A percentile compares a stretch with the other conserved stretches of the same genome.
Evolutionary conservation across 2,329 filamentous ascomycete species (phyloP).

Genomic region (Colletotrichum shisoi): DNA sequence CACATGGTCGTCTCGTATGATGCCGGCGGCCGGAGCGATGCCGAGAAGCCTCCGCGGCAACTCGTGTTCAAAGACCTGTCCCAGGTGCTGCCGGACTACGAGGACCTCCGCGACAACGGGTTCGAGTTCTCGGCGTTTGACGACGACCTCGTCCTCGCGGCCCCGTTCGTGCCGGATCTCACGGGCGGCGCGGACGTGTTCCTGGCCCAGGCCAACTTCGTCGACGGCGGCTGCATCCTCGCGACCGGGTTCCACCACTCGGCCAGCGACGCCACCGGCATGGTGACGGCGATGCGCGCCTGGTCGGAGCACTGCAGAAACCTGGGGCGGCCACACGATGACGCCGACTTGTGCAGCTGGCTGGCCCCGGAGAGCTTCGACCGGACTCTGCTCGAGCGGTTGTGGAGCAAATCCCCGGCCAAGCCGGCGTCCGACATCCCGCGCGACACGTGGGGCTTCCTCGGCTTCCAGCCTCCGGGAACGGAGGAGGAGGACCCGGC

Average conservation of each 20-base stretch:
- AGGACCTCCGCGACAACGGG: slow-evolving; percentile 36
- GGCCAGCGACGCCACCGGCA: slow-evolving; percentile 44
- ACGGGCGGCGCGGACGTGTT: slow-evolving; percentile 43
- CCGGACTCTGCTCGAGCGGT: slow-evolving; percentile 43
- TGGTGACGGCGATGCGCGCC: slow-evolving; percentile 44
- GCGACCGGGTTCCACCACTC: slow-evolving; percentile 32
- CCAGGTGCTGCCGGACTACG: slow-evolving; percentile 42
- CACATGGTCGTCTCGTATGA: slow-evolving; percentile 41
- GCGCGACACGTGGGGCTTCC: slow-evolving; percentile 41
- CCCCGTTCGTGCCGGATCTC: slow-evolving; percentile 41
- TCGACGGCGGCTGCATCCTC: slow-evolving; percentile 45
- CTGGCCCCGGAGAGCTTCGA: slow-evolving; percentile 46
- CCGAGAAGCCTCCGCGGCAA: slow-evolving; percentile 6
- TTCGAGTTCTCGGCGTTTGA: slow-evolving; percentile 45
- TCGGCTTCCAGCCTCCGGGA: slow-evolving; percentile 42
- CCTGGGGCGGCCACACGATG: slow-evolving; percentile 32
- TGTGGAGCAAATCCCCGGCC: slow-evolving; percentile 44
- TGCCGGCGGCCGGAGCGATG: slow-evolving; percentile 13
- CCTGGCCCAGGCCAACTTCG: slow-evolving; percentile 46
- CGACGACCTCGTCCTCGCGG: slow-evolving; percentile 43
- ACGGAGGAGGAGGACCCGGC: neutral
- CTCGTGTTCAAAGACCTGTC: slow-evolving; percentile 45
- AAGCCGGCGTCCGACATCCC: slow-evolving; percentile 42
- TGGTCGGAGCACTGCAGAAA: slow-evolving; percentile 48
- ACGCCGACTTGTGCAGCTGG: slow-evolving; percentile 43